These are phyloP conservation scores for Phaeotremella fagi DNA, from an alignment of 768 basidiomycete species.

Conservation along the genomic window DNA sequence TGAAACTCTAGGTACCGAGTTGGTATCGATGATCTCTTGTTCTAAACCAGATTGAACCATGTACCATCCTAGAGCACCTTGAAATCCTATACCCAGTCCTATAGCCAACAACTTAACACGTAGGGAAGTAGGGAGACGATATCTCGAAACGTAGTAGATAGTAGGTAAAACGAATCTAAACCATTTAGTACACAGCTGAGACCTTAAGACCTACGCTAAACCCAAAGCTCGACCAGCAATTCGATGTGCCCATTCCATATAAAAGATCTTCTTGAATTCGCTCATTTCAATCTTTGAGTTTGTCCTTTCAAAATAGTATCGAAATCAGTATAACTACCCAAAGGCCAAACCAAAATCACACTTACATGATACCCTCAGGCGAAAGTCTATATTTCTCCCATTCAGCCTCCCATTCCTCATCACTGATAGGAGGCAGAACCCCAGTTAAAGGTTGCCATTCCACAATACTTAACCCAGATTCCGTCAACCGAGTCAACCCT, in stretches of 20 bases:
- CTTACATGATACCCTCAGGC: slow-evolving; percentile 88
- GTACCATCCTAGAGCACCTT: slow-evolving; percentile 95
- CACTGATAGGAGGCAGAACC: slow-evolving; percentile 71
- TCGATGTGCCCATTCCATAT: slow-evolving; percentile 98
- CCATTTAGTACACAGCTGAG: neutral
- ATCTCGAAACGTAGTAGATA: slow-evolving; percentile 69
- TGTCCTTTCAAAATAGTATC: slow-evolving; percentile 58
- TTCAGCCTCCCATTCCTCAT: slow-evolving; percentile 74
- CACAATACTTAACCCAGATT: slow-evolving; percentile 94
- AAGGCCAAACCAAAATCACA: neutral
- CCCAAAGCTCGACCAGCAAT: slow-evolving; percentile 72
- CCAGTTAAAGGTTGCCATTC: slow-evolving; percentile 96
- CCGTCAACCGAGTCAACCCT: slow-evolving; percentile 91
- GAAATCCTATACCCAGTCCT: slow-evolving; percentile 76
- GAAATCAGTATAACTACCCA: slow-evolving; percentile 6
- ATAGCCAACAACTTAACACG: slow-evolving; percentile 65
- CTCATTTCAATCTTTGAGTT: slow-evolving; percentile 81
- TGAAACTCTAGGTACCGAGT: slow-evolving; percentile 86
- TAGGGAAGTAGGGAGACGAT: slow-evolving; percentile 63
- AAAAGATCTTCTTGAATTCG: slow-evolving; percentile 94
- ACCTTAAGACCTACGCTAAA: slow-evolving; percentile 36
- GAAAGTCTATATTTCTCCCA: slow-evolving; percentile 88
- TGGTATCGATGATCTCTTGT: slow-evolving; percentile 69
- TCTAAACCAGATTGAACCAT: slow-evolving; percentile 98
- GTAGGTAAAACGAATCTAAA: slow-evolving; percentile 73